Percentiles rank a stretch among this genome's conserved stretches.
Conservation (phyloP, 495 filamentous ascomycete species). For the Penicillium paradoxum region DNA sequence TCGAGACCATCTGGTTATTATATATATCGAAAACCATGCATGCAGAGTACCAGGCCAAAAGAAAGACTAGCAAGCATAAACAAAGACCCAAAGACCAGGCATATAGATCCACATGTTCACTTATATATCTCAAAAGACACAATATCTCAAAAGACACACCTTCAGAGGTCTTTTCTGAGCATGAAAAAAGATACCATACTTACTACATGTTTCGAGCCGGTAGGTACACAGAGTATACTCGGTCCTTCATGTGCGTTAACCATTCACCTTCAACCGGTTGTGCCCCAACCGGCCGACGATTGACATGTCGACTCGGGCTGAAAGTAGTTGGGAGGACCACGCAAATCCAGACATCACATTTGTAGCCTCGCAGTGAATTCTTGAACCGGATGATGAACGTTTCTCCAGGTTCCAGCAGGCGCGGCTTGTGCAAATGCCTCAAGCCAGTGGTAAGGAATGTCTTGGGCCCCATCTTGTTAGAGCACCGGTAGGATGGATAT, state of each 20-base stretch:
- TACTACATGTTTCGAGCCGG: slow-evolving; percentile 18
- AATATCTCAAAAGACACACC: not conserved
- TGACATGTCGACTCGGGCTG: not conserved
- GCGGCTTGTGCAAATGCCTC: not conserved
- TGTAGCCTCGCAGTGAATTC: slow-evolving; percentile 6
- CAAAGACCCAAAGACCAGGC: no score
- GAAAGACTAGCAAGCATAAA: not conserved
- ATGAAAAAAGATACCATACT: slow-evolving; percentile 8
- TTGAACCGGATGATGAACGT: slow-evolving; percentile 14
- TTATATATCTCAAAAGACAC: not conserved
- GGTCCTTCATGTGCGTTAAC: not conserved
- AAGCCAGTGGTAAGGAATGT: not conserved
- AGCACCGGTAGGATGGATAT: not conserved
- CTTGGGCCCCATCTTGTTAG: not conserved
- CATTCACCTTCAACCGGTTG: slow-evolving; percentile 6
- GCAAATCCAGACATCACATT: slow-evolving; percentile 16
- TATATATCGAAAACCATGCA: no score
- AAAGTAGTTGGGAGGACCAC: slow-evolving; percentile 5
- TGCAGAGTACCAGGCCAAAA: not conserved
- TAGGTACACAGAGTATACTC: slow-evolving; percentile 15
- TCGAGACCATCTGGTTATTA: not conserved
- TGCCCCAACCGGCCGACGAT: slow-evolving; percentile 5
- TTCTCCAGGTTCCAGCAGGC: slow-evolving; percentile 9
- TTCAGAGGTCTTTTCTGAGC: not conserved
- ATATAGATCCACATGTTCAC: no score